These are phyloP conservation scores for Emericellopsis cladophorae DNA, from an alignment of 2,329 filamentous ascomycete genomes.

Conservation along the genomic window DNA sequence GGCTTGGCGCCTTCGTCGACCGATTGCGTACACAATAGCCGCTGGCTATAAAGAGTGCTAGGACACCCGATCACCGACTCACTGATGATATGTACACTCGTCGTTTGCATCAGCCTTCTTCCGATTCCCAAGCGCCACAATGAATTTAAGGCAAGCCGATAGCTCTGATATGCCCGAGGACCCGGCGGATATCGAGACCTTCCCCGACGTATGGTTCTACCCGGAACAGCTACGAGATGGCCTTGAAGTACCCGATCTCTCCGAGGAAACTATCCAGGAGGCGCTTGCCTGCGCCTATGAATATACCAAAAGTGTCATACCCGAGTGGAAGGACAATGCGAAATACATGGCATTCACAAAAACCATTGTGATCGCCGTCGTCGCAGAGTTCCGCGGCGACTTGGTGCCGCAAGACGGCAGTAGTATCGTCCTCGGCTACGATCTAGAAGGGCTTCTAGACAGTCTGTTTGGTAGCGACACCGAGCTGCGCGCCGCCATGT, in stretches of 20 bases:
- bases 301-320: conserved; percentile 12
- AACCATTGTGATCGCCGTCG: conserved; percentile 9
- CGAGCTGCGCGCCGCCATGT: conserved; percentile 5
- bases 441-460: conserved; percentile 6
- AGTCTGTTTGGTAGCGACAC: conserved; percentile 7
- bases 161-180: not conserved
- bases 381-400: conserved; percentile 9
- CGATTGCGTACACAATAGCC: too few relatives aligned
- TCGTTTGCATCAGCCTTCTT: too few relatives aligned
- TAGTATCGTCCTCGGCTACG: conserved; percentile 7
- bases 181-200: not conserved
- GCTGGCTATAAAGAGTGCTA: too few relatives aligned
- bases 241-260: conserved; percentile 1
- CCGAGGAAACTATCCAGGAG: conserved; percentile 6
- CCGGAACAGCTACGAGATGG: conserved; percentile 2
- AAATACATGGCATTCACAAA: conserved; percentile 11
- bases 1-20: too few relatives aligned
- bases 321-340: conserved; percentile 10
- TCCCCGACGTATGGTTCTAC: not conserved
- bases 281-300: conserved; percentile 10
- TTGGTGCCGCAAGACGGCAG: conserved; percentile 5
- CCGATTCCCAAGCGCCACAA: too few relatives aligned
- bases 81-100: too few relatives aligned
- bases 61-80: too few relatives aligned
- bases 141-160: too few relatives aligned